Percentiles rank a stretch among this genome's conserved stretches.
phyloP scores from a whole-genome alignment of 139 green algal genomes.

The Micromonas commoda region DNA sequence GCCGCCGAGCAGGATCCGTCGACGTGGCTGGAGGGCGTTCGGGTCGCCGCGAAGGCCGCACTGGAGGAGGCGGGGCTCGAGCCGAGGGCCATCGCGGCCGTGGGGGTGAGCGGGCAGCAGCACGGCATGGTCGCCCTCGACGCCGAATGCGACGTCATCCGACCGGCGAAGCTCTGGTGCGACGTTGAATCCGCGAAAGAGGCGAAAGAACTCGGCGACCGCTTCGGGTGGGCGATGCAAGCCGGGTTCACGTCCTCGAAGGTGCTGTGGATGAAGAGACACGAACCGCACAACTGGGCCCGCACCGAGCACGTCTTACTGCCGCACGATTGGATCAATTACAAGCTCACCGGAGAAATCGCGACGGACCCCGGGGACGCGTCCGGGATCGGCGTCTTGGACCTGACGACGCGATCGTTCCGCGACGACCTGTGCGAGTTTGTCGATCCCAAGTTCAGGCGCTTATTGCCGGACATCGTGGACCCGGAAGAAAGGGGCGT shows the following conservation, averaged over 20 bases:
- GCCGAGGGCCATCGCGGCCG: conserved; percentile 36
- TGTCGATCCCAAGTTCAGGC: background rate
- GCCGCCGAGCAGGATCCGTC: conserved; percentile 23
- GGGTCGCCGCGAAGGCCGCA: background rate
- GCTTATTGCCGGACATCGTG: too few species aligned
- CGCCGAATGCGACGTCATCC: conserved; percentile 41
- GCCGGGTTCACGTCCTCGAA: conserved; percentile 73
- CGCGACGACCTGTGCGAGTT: background rate
- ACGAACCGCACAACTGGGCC: conserved; percentile 33
- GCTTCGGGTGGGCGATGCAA: background rate
- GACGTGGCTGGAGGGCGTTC: background rate
- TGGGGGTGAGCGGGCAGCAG: conserved; percentile 82
- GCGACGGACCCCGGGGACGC: conserved; percentile 55
- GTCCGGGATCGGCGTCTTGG: conserved; percentile 64
- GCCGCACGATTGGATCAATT: conserved; percentile 82
- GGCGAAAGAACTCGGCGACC: conserved; percentile 48
- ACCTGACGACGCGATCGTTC: conserved; percentile 30
- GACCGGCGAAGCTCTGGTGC: conserved; percentile 75
- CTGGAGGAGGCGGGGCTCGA: background rate
- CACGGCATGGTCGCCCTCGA: conserved; percentile 78
- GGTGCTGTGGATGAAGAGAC: conserved; percentile 69
- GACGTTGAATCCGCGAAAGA: conserved; percentile 68
- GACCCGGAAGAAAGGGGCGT: too few species aligned
- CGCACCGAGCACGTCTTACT: conserved; percentile 55
- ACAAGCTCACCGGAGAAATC: conserved; percentile 11